A percentile compares a stretch with the other conserved stretches of the same genome.
Conservation (phyloP, 257 asterid genomes). For the Solanum etuberosum region DNA sequence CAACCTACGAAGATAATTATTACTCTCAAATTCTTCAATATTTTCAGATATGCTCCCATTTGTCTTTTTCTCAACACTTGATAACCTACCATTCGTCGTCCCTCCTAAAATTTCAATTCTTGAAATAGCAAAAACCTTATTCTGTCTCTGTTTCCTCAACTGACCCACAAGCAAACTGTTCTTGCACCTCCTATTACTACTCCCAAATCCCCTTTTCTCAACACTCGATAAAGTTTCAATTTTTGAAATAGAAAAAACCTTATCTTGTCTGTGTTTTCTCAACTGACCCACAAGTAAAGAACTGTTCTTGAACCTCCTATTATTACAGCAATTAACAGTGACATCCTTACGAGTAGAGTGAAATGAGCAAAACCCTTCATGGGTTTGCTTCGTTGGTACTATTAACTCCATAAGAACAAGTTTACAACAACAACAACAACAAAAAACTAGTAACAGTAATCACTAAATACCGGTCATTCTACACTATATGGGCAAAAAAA, state of each 20-base stretch:
- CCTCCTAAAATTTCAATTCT: conserved; percentile 31
- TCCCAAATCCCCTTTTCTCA: conserved; percentile 6
- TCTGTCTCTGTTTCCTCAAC: conserved; percentile 16
- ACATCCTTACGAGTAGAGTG: conserved; percentile 7
- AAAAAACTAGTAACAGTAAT: background rate
- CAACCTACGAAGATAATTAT: conserved; percentile 50
- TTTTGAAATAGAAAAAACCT: conserved; percentile 33
- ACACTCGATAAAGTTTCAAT: conserved; percentile 22
- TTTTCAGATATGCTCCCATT: conserved; percentile 17
- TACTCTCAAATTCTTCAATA: conserved; percentile 61
- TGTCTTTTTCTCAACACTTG: conserved; percentile 12
- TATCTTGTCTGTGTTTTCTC: conserved; percentile 16
- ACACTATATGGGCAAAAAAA: background rate
- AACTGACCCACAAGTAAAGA: conserved; percentile 4
- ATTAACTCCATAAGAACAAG: conserved; percentile 35
- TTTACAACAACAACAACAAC: background rate
- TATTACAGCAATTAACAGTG: background rate
- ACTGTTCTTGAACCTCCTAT: conserved; percentile 1
- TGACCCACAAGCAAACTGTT: conserved; percentile 2
- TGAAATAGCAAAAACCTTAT: conserved; percentile 36
- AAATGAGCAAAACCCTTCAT: conserved; percentile 33
- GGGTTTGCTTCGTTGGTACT: conserved; percentile 40
- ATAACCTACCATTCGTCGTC: conserved; percentile 33
- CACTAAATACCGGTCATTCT: background rate
- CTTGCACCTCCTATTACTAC: background rate